Evolutionary conservation across 2,329 filamentous ascomycete species (phyloP), one percentile per base, ranked within the genome.

Genomic region (Chrysosporium keratinophilum): DNA sequence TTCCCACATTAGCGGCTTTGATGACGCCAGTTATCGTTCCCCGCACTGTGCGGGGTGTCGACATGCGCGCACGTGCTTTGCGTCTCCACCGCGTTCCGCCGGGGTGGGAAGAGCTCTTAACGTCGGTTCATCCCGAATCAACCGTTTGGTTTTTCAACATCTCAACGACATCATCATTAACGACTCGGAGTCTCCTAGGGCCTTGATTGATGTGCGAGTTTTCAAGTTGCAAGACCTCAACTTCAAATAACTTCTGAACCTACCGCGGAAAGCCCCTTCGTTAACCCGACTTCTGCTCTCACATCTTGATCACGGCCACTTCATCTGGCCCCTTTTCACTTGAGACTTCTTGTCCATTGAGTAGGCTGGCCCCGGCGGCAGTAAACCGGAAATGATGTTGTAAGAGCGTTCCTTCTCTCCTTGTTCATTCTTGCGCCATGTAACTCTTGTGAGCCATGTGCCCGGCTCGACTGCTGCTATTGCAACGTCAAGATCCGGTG

Each of bases 351-450:
- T 20, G 12, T 15, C 31, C 14, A 12, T 11, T 6, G n/a, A 9
- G 19, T 19, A 19, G 15, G 28, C 9, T 50, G 48, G 15, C 11
- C 14, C 17, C 19, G 14, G 14, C 35, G 7, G 33, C 12, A 15
- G 9, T 11, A 7, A 35, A 19, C 14, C n/a, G 34, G 37, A 33
- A 7, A 43, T 43, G 48, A 50, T 50, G 48, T 50, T 50, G 48
- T 50, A 50, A 50, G 48, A 33, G 14, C 37, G 6, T 20, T 23
- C 28, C 28, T 43, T 23, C 15, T 49, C n/a, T 37, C 1, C 17
- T 19, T 4, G 7, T 10, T 19, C 1, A 1, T n/a, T 12, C 17
- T 14, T 20, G 5, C 3, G 17, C 12, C 20, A 39, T 20, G 5
- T 41, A 14, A 11, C 17, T 37, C 12, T 28, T 19, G 1, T 34